Percentiles rank a stretch among this genome's conserved stretches.
phyloP scores from a whole-genome alignment of 139 green algal genomes.

The Chlamydomonas urium region DNA sequence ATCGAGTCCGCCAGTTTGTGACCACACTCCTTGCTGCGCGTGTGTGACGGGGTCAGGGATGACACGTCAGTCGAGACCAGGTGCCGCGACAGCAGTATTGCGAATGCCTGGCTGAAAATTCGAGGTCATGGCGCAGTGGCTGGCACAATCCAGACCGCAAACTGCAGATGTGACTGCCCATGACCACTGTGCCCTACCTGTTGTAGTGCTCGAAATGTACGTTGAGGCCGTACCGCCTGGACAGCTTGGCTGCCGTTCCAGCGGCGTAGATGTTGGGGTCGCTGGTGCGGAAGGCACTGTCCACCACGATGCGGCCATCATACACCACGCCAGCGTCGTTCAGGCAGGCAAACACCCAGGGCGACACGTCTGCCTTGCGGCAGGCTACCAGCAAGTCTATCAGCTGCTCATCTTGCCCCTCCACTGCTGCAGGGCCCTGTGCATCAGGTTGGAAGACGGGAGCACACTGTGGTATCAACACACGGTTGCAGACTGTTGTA shows the following conservation, averaged over 20 bases:
- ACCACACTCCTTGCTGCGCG: neutral
- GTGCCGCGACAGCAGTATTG: too few species aligned
- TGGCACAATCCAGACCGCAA: too few species aligned
- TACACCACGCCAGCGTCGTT: conserved; percentile 54
- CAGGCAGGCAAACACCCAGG: conserved; percentile 43
- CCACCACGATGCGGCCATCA: conserved; percentile 68
- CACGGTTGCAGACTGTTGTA: too few species aligned
- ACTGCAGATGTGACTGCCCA: too few species aligned
- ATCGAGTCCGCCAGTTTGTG: neutral
- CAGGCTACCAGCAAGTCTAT: conserved; percentile 56
- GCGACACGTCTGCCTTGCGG: conserved; percentile 21
- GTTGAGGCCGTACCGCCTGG: conserved; percentile 30
- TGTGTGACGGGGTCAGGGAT: neutral
- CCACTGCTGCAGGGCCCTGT: too few species aligned
- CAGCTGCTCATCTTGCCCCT: neutral
- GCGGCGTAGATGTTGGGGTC: conserved; percentile 54
- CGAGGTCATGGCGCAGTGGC: too few species aligned
- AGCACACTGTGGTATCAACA: too few species aligned
- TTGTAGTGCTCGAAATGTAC: conserved; percentile 52
- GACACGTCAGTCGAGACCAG: neutral
- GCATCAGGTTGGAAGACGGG: too few species aligned
- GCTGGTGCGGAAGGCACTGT: conserved; percentile 53
- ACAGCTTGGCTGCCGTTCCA: conserved; percentile 56
- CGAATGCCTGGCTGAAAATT: too few species aligned
- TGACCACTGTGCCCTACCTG: conserved; percentile 31